Evolutionary conservation across 2,329 filamentous ascomycete species (phyloP), one percentile per base, ranked within the genome.

Genomic region (Xylaria sp.): DNA sequence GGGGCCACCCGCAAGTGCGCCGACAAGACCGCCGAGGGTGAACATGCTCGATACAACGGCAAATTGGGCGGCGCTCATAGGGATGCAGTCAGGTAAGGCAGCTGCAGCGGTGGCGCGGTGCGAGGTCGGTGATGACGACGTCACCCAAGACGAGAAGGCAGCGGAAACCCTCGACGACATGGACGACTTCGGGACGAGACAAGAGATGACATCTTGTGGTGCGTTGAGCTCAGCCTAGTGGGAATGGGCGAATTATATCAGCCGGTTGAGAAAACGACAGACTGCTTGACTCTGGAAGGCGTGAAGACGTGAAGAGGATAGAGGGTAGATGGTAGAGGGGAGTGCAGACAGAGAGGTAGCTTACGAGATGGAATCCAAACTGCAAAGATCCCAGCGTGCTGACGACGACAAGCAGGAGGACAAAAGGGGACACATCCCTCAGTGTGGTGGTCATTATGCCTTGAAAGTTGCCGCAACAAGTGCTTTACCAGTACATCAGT

Each of bases 291-390:
- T 55, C 51, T 23, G 5, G 51, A 13, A 27, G 27, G 25, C 13
- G 48, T 12, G 16, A 51, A 18, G 25, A 18, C 13, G 48, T 12
- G 16, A 51, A 18, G 25, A 18, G 25, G 13, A 23, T 3, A 25
- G 23, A 5, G 48, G 29, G 29, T n/a, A 32, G 9, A 32, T 3
- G 23, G 37, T 18, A 8, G 10, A 29, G 23, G 29, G 37, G 12
- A 1, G 18, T 9, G 35, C 6, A 44, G 29, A 32, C 29, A 40
- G 32, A 57, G 23, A 35, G 35, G 55, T 23, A 35, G 67, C 83
- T 77, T 86, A 96, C 94, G 79, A 98, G 82, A 81, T 98, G 95
- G 81, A 93, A 98, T 71, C 96, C 96, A 78, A 98, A 99, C 76
- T 98, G 93, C 53, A 98, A 87, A 1, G 96, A 93, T 0, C 95